Evolutionary conservation across 2,329 filamentous ascomycete species (phyloP), one percentile per base, ranked within the genome.

Genomic region (Cryoendolithus antarcticus): DNA sequence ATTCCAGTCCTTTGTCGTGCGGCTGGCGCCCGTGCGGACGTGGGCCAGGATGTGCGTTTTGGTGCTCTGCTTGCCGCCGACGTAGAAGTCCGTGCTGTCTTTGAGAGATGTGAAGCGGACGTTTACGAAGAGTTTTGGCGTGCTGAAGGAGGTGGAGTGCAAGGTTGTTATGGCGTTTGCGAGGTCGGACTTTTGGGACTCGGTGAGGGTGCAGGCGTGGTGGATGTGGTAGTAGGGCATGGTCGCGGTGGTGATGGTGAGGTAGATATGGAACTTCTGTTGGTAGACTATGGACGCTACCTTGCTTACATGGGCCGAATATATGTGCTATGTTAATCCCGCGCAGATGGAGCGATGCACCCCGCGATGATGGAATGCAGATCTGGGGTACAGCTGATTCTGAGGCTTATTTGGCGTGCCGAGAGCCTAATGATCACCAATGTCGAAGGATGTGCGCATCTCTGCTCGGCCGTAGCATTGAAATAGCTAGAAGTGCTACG

Each of bases 181-280:
- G 27, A 69, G 52, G 5, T 58, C 48, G 15, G 61, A 51, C 35
- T 59, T 51, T 53, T 69, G 64, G 7, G 44, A 32, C 4, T 42
- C 10, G 30, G 50, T 54, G 9, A 62, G 50, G 11, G 51, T 44
- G 39, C 44, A 51, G 32, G 52, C 51, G 53, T 67, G 62, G 40
- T 62, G 53, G 48, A 68, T 49, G 45, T 62, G 55, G 55, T 67
- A 69, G 48, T 63, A 51, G 7, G 65, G 64, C 64, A 69, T 68
- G 29, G 30, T 55, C 21, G 9, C 24, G 12, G n/a, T 38, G 10
- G 15, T n/a, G 15, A 3, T n/a, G 34, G 8, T 28, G 9, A n/a
- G 35, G 7, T 30, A 9, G 24, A 12, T 12, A 9, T 3, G 11
- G n/a, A 27, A 8, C 7, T 8, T 27, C 24, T 27, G 6, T 27